phyloP scores from a whole-genome alignment of 805 yeast genomes.

The Nadsonia fulvescens region DNA sequence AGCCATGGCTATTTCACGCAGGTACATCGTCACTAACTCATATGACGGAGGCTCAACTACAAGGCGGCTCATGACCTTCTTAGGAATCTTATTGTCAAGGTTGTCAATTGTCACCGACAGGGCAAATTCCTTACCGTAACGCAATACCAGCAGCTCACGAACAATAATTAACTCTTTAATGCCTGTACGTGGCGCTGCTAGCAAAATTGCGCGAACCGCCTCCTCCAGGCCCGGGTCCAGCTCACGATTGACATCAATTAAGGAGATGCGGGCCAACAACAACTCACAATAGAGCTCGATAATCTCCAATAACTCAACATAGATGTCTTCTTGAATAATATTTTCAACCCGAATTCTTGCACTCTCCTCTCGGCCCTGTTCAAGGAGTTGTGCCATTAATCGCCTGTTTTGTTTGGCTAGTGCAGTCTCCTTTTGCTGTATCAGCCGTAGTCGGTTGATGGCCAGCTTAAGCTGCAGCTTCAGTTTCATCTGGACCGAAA shows the following conservation, averaged over 20 bases:
- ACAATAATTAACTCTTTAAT: slow-evolving; percentile 49
- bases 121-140: slow-evolving; percentile 54
- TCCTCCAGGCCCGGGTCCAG: slow-evolving; percentile 52
- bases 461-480: slow-evolving; percentile 38
- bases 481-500: slow-evolving; percentile 9
- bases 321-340: slow-evolving; percentile 64
- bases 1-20: slow-evolving; percentile 65
- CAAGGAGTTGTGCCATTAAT: slow-evolving; percentile 49
- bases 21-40: slow-evolving; percentile 47
- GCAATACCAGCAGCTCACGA: slow-evolving; percentile 40
- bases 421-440: slow-evolving; percentile 60
- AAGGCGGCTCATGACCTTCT: slow-evolving; percentile 46
- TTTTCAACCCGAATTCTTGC: slow-evolving; percentile 75
- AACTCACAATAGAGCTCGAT: slow-evolving; percentile 72
- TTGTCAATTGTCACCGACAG: slow-evolving; percentile 37
- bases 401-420: slow-evolving; percentile 59
- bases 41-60: slow-evolving; percentile 47
- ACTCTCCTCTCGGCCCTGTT: slow-evolving; percentile 57
- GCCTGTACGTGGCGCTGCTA: slow-evolving; percentile 55
- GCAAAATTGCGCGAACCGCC: slow-evolving; percentile 54
- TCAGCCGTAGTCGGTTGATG: slow-evolving; percentile 46
- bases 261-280: slow-evolving; percentile 51
- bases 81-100: slow-evolving; percentile 36
- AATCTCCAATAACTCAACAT: slow-evolving; percentile 60
- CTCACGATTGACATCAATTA: slow-evolving; percentile 27